These are phyloP conservation scores for Plasmodium yoelii DNA, from an alignment of 169 alveolate genomes.

Conservation along the genomic window DNA sequence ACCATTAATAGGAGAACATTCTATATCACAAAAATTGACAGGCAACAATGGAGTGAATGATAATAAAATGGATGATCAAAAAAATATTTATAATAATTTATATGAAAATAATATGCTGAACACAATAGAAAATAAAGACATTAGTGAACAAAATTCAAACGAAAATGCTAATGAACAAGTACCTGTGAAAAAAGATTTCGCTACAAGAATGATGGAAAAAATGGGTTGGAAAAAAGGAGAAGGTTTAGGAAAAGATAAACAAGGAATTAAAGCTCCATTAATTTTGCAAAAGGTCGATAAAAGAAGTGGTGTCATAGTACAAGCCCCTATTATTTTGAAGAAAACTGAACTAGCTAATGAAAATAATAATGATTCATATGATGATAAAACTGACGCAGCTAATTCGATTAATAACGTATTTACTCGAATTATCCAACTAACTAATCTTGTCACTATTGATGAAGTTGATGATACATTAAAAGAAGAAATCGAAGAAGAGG, in stretches of 20 bases:
- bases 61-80: slow-evolving; percentile 9
- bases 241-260: slow-evolving; percentile 90
- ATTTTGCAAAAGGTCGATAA: slow-evolving; percentile 87
- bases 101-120: slow-evolving; percentile 6
- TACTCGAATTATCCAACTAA: slow-evolving; percentile 55
- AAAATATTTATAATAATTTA: background rate
- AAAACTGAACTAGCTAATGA: slow-evolving; percentile 63
- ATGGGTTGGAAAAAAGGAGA: slow-evolving; percentile 93
- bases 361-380: slow-evolving; percentile 25
- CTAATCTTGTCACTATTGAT: slow-evolving; percentile 81
- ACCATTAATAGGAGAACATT: background rate
- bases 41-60: background rate
- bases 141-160: slow-evolving; percentile 10
- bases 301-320: slow-evolving; percentile 89
- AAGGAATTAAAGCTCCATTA: slow-evolving; percentile 90
- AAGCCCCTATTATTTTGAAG: slow-evolving; percentile 66
- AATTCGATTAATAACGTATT: slow-evolving; percentile 73
- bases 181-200: slow-evolving; percentile 85
- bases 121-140: slow-evolving; percentile 27
- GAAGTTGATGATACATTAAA: slow-evolving; percentile 83
- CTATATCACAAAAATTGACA: background rate
- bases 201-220: slow-evolving; percentile 90
- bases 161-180: slow-evolving; percentile 34
- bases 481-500: slow-evolving; percentile 85
- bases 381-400: slow-evolving; percentile 65